Base-by-base conservation (phyloP, 805 yeast species). In the Lipomyces spencermartinsiae region DNA sequence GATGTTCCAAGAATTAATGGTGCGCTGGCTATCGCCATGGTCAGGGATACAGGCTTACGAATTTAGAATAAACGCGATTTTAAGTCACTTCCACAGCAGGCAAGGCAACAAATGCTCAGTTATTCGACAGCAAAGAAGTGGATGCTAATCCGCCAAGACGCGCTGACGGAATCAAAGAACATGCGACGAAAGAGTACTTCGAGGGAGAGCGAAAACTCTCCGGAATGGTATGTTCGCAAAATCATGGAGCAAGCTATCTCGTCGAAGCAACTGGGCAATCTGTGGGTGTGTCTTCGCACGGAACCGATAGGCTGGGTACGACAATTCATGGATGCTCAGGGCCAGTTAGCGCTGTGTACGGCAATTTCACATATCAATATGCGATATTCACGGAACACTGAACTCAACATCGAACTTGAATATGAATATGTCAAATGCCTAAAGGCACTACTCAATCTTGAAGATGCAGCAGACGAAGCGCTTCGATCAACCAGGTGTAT, bases 241-340 rank as follows among this genome's bases (percentile, higher is more conserved):
- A 83, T 95, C 71, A 83, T 93, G 75, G 88, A 90, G 49, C 89
- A 90, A 73, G 79, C 86, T 39, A 87, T 93, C 63, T 82, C 90
- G 0, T 80, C 87, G 3, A 86, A 86, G 62, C 92, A 93, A 76
- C 81, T 94, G 71, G 91, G 90, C 53, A 91, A 91, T 73, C 83
- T 95, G 62, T 92, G 95, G 90, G 97, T 95, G 5, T 92, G 97
- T 59, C 82, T 94, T 56, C 86, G 98, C 71, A 92, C 98, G 0
- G 98, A 94, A 76, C 93, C 93, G 31, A 81, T 87, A 29, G 85
- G 82, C 49, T 94, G 98, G 98, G 95, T 92, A 0, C 83, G 86
- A 60, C 83, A 82, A 29, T 95, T 95, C 74, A 82, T 92, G n/a
- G 87, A 83, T 62, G 83, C 86, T 57, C 96, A 92, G 76, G 98